Percentiles rank a stretch among this genome's conserved stretches.
These are phyloP conservation scores for Apiotrichum sp. DNA, from an alignment of 1,284 basidiomycete species.

Conservation along the genomic window DNA sequence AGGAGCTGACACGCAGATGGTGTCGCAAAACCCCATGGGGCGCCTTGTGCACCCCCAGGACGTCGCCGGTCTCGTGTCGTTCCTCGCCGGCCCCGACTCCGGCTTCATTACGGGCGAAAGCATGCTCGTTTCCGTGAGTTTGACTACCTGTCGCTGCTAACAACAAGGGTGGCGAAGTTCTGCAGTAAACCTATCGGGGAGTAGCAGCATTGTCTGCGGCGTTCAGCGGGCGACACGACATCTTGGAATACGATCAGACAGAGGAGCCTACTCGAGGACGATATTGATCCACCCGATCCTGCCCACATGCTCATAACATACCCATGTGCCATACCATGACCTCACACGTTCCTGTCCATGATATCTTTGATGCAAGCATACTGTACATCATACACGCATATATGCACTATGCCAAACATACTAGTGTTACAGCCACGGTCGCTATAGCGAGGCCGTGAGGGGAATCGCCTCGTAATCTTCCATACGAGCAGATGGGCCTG, in stretches of 20 bases:
- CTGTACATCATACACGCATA: neutral
- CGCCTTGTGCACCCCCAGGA: constrained; percentile 13
- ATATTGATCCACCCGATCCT: too few relatives aligned
- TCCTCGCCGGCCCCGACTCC: constrained; percentile 19
- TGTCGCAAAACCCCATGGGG: constrained; percentile 9
- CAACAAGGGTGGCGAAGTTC: neutral
- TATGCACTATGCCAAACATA: neutral
- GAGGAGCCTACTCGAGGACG: too few relatives aligned
- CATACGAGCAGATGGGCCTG: constrained; percentile 4
- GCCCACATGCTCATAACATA: too few relatives aligned
- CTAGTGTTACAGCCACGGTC: neutral
- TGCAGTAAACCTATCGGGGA: neutral
- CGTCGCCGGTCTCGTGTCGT: constrained; percentile 16
- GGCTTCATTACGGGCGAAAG: constrained; percentile 14
- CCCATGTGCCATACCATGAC: too few relatives aligned
- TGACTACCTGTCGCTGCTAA: neutral
- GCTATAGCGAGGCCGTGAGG: constrained; percentile 6
- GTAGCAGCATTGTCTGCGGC: too few relatives aligned
- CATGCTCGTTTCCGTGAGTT: constrained; percentile 2
- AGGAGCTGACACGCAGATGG: neutral
- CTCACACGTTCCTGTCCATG: too few relatives aligned
- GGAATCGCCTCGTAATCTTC: constrained; percentile 40
- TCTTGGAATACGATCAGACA: too few relatives aligned
- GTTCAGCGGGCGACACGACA: too few relatives aligned
- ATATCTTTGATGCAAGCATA: too few relatives aligned